phyloP scores from a whole-genome alignment of 2,329 filamentous ascomycete species.

The Cytospora schulzeri region DNA sequence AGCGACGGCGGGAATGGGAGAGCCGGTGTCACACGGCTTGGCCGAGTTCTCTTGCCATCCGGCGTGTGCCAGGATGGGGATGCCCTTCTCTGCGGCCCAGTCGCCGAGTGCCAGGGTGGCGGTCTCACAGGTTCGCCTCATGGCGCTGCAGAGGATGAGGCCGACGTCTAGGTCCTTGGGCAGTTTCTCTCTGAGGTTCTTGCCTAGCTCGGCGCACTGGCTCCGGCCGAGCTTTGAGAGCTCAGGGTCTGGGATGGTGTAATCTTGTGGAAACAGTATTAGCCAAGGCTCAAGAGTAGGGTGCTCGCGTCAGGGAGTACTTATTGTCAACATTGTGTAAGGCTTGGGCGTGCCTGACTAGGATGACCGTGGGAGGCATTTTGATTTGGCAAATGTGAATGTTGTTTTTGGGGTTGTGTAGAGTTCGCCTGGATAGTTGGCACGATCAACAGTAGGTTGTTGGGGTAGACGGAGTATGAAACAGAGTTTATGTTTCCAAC shows the following conservation, averaged over 20 bases:
- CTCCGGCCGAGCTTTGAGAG: slow-evolving; percentile 51
- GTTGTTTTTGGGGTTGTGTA: neutral
- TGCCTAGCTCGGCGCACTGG: slow-evolving; percentile 50
- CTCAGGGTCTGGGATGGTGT: slow-evolving; percentile 51
- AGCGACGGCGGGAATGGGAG: slow-evolving; percentile 45
- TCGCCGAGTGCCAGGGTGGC: slow-evolving; percentile 55
- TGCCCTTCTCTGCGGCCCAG: slow-evolving; percentile 57
- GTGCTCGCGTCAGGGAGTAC: slow-evolving; percentile 34
- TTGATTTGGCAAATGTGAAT: slow-evolving; percentile 41
- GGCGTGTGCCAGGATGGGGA: slow-evolving; percentile 59
- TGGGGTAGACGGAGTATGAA: no score
- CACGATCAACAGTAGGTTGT: neutral
- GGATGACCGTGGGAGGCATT: slow-evolving; percentile 66
- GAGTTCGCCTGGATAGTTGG: neutral
- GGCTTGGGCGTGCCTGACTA: slow-evolving; percentile 86
- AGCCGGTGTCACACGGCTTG: slow-evolving; percentile 65
- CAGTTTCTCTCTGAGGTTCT: slow-evolving; percentile 46
- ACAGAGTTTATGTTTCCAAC: no score
- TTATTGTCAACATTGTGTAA: slow-evolving; percentile 57
- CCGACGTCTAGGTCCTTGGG: slow-evolving; percentile 48
- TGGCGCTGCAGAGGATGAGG: slow-evolving; percentile 64
- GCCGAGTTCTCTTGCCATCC: slow-evolving; percentile 65
- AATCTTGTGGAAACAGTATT: slow-evolving; percentile 44
- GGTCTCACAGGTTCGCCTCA: slow-evolving; percentile 68
- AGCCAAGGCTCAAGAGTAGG: slow-evolving; percentile 28